Evolutionary conservation across 192 early-diverging fungal species (phyloP), one percentile per base, ranked within the genome.

Genomic region (Cladochytrium replicatum): DNA sequence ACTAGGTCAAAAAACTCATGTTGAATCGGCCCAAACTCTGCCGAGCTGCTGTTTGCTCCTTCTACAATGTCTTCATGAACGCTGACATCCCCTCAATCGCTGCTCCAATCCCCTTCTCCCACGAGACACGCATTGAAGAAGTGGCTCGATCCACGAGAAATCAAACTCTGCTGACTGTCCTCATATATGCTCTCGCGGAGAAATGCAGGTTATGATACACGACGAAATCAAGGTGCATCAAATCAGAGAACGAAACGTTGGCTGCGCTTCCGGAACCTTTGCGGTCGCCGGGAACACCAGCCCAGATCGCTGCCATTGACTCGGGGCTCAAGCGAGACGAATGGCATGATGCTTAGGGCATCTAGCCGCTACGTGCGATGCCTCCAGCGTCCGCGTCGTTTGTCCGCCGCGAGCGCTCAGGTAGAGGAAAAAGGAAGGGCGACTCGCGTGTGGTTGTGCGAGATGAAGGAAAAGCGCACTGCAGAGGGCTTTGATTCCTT

Each of bases 151-250:
- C 72, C 64, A 63, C 11, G 37, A 29, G 39, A 67, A 71, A 19
- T 64, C 57, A 29, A 78, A 63, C 17, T n/a, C 60, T 32, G 53
- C 63, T 64, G 19, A 60, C 67, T 22, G 53, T 41, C 2, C 72
- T 46, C 72, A 74, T 69, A 28, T 45, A 67, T 21, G 69, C 71
- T n/a, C 69, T 54, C 4, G 42, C 67, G 24, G 69, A 65, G 41
- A 64, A 72, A 51, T 66, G 66, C 13, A 78, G 47, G 53, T 75
- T 72, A 43, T 75, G 58, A 48, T 66, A 75, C 3, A 78, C 46
- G 19, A 74, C 58, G 67, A 63, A 77, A 13, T 74, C 67, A 6
- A 69, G 40, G n/a, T n/a, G n/a, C n/a, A n/a, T 32, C 43, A 9
- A 13, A 15, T 6, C 21, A 8, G 2, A n/a, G n/a, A n/a, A n/a